phyloP scores from a whole-genome alignment of 2,329 filamentous ascomycete genomes.

The Alternaria angustiovoidea region DNA sequence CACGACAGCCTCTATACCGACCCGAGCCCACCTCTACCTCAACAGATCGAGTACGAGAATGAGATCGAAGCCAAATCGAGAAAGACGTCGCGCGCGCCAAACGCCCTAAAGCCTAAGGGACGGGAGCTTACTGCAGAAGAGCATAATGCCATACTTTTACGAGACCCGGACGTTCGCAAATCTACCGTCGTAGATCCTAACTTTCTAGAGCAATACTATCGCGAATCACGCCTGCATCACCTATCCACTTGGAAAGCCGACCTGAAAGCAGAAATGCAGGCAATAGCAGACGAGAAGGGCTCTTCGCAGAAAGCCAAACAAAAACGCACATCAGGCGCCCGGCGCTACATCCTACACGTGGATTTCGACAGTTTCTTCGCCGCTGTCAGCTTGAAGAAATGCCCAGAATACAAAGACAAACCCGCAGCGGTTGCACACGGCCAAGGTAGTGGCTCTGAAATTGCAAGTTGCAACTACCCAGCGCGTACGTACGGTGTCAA shows the following conservation, averaged over 20 bases:
- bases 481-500: slow-evolving; percentile 87
- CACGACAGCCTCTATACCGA: slow-evolving; percentile 37
- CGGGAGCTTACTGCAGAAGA: slow-evolving; percentile 80
- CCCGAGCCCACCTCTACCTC: slow-evolving; percentile 23
- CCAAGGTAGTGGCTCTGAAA: slow-evolving; percentile 84
- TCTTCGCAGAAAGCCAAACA: slow-evolving; percentile 59
- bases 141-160: slow-evolving; percentile 84
- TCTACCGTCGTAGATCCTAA: slow-evolving; percentile 92
- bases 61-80: slow-evolving; percentile 15
- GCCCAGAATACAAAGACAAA: slow-evolving; percentile 77
- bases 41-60: slow-evolving; percentile 1
- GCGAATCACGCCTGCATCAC: slow-evolving; percentile 93
- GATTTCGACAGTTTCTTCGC: slow-evolving; percentile 99
- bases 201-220: slow-evolving; percentile 93
- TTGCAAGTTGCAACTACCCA: slow-evolving; percentile 96
- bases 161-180: slow-evolving; percentile 84
- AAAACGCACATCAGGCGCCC: slow-evolving; percentile 67
- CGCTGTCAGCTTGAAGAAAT: slow-evolving; percentile 82
- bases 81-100: slow-evolving; percentile 1
- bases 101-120: slow-evolving; percentile 5
- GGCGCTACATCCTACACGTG: slow-evolving; percentile 90
- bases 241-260: slow-evolving; percentile 97
- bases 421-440: slow-evolving; percentile 91
- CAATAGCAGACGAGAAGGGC: slow-evolving; percentile 74
- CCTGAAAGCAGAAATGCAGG: slow-evolving; percentile 87